These are phyloP conservation scores for Cercospora sp. DNA, from an alignment of 2,329 filamentous ascomycete genomes.

Conservation along the genomic window DNA sequence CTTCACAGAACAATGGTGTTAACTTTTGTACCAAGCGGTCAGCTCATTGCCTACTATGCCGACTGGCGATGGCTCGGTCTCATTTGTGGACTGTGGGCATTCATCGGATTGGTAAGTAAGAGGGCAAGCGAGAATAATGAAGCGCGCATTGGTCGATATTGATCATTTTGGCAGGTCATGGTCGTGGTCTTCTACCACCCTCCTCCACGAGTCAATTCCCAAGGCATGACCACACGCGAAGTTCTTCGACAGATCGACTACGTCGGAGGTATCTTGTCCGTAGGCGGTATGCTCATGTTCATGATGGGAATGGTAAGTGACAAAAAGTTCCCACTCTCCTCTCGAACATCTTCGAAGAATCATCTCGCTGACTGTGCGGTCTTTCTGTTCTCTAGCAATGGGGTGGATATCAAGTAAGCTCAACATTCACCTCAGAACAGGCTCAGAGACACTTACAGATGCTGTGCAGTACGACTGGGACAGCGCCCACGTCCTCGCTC, in stretches of 20 bases:
- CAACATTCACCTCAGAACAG: too few relatives aligned
- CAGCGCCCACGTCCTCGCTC: constrained; percentile 37
- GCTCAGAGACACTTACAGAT: too few relatives aligned
- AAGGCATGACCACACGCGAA: constrained; percentile 43
- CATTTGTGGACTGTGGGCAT: constrained; percentile 54
- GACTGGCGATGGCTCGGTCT: constrained; percentile 58
- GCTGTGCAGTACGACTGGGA: constrained; percentile 39
- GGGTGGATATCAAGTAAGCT: constrained; percentile 32
- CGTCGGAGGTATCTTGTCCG: constrained; percentile 53
- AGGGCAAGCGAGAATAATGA: too few relatives aligned
- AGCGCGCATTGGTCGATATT: too few relatives aligned
- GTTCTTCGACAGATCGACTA: constrained; percentile 52
- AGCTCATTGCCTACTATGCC: constrained; percentile 53
- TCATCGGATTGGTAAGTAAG: constrained; percentile 51
- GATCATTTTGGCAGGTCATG: constrained; percentile 35
- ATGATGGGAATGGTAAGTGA: constrained; percentile 46
- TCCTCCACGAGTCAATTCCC: constrained; percentile 50
- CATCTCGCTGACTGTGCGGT: background rate
- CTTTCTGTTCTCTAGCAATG: constrained; percentile 13
- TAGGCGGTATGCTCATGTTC: constrained; percentile 53
- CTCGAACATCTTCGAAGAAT: too few relatives aligned
- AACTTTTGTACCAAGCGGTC: constrained; percentile 41
- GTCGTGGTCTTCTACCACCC: constrained; percentile 56
- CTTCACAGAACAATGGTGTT: background rate
- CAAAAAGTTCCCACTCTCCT: too few relatives aligned